phyloP scores from a whole-genome alignment of 2,329 filamentous ascomycete species.

The Volutella citrinella region DNA sequence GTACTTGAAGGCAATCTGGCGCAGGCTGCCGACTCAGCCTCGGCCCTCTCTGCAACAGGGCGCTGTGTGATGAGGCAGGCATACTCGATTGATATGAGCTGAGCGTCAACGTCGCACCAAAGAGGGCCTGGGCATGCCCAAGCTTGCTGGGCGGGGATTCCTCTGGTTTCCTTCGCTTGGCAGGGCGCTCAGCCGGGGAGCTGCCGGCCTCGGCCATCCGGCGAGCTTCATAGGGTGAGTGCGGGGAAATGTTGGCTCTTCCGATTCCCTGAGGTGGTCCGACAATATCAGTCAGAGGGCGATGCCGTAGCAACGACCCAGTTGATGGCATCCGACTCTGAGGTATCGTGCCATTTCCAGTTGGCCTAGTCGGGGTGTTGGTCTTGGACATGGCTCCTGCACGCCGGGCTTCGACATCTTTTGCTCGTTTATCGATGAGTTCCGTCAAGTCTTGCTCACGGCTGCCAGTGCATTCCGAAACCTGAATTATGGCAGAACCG shows the following conservation, averaged over 20 bases:
- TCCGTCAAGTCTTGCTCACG: slow-evolving; percentile 76
- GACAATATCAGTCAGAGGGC: slow-evolving; percentile 40
- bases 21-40: no score
- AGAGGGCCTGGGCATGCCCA: slow-evolving; percentile 32
- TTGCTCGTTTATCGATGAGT: slow-evolving; percentile 67
- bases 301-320: slow-evolving; percentile 39
- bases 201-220: slow-evolving; percentile 15
- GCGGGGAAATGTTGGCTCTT: slow-evolving; percentile 29
- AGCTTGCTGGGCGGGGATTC: slow-evolving; percentile 32
- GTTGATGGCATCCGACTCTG: slow-evolving; percentile 19
- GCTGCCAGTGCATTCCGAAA: slow-evolving; percentile 69
- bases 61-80: no score
- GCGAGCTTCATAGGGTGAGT: slow-evolving; percentile 34
- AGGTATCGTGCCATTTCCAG: slow-evolving; percentile 15
- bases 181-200: slow-evolving; percentile 16
- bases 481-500: slow-evolving; percentile 73
- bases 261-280: slow-evolving; percentile 29
- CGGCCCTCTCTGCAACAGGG: no score
- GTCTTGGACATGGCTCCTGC: slow-evolving; percentile 40
- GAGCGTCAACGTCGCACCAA: slow-evolving; percentile 32
- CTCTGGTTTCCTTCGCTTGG: slow-evolving; percentile 27
- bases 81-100: slow-evolving; percentile 23
- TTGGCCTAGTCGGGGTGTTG: slow-evolving; percentile 17
- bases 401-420: slow-evolving; percentile 51
- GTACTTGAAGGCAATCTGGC: no score